Conservation (phyloP, 345 rosid species). For the Eucalyptus pumila region DNA sequence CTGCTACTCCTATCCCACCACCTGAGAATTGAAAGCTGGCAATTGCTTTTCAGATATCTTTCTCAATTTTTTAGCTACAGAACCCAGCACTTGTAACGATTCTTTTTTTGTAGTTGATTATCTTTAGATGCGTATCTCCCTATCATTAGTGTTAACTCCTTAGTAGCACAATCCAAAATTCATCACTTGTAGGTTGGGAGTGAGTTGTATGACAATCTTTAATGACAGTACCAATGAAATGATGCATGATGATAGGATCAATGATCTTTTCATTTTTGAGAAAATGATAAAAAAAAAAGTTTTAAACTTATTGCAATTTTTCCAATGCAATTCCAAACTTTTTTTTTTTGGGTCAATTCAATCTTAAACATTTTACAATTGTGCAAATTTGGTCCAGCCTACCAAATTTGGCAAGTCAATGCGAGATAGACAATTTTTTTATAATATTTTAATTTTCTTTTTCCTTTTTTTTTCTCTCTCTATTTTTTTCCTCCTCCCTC, state of each 20-base stretch:
- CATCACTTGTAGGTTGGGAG: background rate
- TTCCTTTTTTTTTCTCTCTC: no score
- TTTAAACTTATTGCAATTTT: no score
- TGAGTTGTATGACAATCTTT: background rate
- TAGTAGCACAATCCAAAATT: background rate
- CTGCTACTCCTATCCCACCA: fast-evolving
- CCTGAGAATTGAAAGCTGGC: background rate
- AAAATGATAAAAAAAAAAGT: no score
- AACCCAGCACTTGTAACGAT: fast-evolving
- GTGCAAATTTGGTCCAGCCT: no score
- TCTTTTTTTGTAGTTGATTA: background rate
- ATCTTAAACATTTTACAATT: no score
- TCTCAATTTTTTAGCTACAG: no score
- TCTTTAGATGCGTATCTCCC: background rate
- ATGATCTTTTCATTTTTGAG: background rate
- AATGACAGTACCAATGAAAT: fast-evolving
- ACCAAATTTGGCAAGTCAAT: fast-evolving
- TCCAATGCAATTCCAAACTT: no score
- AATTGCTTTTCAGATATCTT: background rate
- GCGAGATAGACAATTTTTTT: no score
- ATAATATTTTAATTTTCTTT: no score
- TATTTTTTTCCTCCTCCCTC: no score
- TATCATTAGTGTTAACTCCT: background rate
- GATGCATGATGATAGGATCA: background rate
- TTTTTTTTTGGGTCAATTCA: no score